Evolutionary conservation across 225 moss, liverwort and hornwort genomes (phyloP).

Genomic region (Physcomitrium patens): DNA sequence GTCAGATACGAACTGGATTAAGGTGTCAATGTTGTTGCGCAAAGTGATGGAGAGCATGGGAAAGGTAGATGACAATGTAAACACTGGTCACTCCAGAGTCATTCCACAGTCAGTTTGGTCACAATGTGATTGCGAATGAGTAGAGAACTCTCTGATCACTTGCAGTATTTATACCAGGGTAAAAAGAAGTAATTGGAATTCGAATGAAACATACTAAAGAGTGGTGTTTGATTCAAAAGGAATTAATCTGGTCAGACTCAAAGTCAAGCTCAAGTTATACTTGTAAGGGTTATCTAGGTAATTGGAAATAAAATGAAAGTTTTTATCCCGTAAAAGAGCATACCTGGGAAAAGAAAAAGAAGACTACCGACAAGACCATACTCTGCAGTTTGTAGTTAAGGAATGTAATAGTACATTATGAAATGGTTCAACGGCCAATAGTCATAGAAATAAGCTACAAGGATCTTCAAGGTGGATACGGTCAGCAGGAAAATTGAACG

Average conservation of each 20-base stretch:
- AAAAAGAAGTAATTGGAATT: too few relatives aligned
- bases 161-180: background rate
- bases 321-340: slow-evolving; percentile 6
- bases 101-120: slow-evolving; percentile 9
- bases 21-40: slow-evolving; percentile 90
- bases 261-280: background rate
- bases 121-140: background rate
- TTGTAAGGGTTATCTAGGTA: background rate
- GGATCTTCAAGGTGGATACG: slow-evolving; percentile 57
- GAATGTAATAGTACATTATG: slow-evolving; percentile 2
- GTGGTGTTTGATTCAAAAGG: background rate
- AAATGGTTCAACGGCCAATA: slow-evolving; percentile 17
- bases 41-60: slow-evolving; percentile 95
- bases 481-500: slow-evolving; percentile 83
- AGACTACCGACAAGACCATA: slow-evolving; percentile 81
- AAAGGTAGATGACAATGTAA: slow-evolving; percentile 83
- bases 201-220: too few relatives aligned
- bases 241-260: background rate
- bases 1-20: slow-evolving; percentile 59
- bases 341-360: slow-evolving; percentile 91
- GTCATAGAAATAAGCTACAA: background rate
- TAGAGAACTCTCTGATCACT: background rate
- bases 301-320: background rate
- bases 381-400: slow-evolving; percentile 52
- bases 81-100: slow-evolving; percentile 57